Evolutionary conservation across 495 filamentous ascomycete genomes (phyloP), one percentile per base, ranked within the genome.

Genomic region (Ramalina intermedia): DNA sequence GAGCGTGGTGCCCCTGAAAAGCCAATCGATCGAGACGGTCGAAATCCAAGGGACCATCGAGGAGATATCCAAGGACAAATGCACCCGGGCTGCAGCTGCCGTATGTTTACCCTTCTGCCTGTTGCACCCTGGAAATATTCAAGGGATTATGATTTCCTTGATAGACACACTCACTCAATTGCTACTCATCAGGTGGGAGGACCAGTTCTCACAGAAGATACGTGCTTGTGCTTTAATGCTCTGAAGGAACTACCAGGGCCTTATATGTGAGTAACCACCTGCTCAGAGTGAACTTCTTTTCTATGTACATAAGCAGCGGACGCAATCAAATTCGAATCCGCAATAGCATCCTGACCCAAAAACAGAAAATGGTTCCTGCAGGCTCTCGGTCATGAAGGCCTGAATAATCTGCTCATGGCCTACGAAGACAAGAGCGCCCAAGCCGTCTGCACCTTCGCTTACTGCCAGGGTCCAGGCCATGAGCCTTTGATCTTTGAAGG

Each of bases 401-500:
- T 99, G 42, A 94, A 95, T 66, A 89, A 88, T 61, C 79, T 99
- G 37, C 84, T 99, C 40, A 79, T 81, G 40, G 86, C 81, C 6
- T 96, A 93, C 62, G 75, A 83, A 12, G 85, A 96, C 64, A 94
- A 94, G 59, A 78, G 77, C 40, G 89, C 88, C 42, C 79, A 94
- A 62, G 93, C 91, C 18, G 82, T 96, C 23, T 96, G 93, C 68
- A 96, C 91, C 4, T 96, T 99, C 68, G 93, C 80, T 13, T 95
- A 91, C 65, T 89, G 74, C 51, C 72, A 78, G 49, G 90, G 91
- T 0, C 91, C 91, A 12, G 88, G 83, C 2, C 71, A 84, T 37
- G 85, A 94, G 57, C 79, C 84, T 1, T 67, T 90, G n/a, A 65
- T 96, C 4, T 99, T 96, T 65, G 85, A 99, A 69, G 91, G 91